A percentile compares a stretch with the other conserved stretches of the same genome.
Evolutionary conservation across 1,284 basidiomycete species (phyloP).

Genomic region (Cryptococcus maquisensis): DNA sequence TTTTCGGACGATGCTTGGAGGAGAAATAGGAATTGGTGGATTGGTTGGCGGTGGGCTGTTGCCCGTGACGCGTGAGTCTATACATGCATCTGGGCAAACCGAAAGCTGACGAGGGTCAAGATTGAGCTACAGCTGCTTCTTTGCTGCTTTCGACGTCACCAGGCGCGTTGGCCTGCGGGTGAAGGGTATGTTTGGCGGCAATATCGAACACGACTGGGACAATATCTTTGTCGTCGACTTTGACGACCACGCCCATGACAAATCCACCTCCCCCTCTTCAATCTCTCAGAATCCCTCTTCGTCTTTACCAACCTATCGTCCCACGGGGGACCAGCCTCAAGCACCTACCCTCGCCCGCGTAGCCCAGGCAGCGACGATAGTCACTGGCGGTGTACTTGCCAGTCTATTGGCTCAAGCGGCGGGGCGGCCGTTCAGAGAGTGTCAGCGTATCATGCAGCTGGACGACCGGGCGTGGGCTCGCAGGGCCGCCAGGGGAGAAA

Average conservation of each 20-base stretch:
- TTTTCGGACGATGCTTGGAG: slow-evolving; percentile 35
- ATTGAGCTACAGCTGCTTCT: slow-evolving; percentile 45
- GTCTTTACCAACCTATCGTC: slow-evolving; percentile 2
- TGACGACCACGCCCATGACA: not conserved
- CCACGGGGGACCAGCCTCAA: not conserved
- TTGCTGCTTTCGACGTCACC: slow-evolving; percentile 47
- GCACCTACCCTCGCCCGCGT: slow-evolving; percentile 40
- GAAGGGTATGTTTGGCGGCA: slow-evolving; percentile 36
- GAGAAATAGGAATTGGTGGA: slow-evolving; percentile 41
- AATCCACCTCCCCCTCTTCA: not conserved
- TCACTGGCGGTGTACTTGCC: slow-evolving; percentile 42
- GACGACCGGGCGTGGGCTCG: not conserved
- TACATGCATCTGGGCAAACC: not conserved
- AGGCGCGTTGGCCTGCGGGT: slow-evolving; percentile 41
- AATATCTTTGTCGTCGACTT: slow-evolving; percentile 19
- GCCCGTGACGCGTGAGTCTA: slow-evolving; percentile 38
- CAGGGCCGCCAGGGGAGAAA: too few species aligned
- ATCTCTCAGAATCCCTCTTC: not conserved
- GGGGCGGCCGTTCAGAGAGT: slow-evolving; percentile 40
- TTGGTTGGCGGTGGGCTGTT: slow-evolving; percentile 43
- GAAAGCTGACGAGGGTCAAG: slow-evolving; percentile 17
- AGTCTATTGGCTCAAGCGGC: slow-evolving; percentile 38
- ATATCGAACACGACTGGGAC: slow-evolving; percentile 18
- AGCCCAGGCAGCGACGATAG: slow-evolving; percentile 45
- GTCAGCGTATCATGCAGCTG: slow-evolving; percentile 26